Evolutionary conservation across 2,329 filamentous ascomycete species (phyloP).

Genomic region (Dactylellina haptotyla): DNA sequence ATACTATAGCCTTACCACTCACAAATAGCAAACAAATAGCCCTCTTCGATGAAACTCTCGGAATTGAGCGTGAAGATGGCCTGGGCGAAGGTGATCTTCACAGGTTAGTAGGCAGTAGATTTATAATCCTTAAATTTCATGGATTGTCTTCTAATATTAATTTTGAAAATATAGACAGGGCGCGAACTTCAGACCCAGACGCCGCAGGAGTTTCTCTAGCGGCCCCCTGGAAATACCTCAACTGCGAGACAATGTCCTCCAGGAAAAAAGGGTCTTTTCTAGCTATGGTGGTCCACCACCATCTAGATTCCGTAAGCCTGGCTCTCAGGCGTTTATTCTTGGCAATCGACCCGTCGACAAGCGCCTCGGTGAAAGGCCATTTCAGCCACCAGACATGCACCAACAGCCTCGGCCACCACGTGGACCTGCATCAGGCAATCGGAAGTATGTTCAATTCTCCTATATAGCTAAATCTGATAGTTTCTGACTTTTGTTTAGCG

Average conservation of each 20-base stretch:
- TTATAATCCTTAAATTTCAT: background rate
- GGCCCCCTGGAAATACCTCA: too few species aligned
- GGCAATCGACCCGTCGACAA: conserved; percentile 6
- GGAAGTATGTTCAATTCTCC: background rate
- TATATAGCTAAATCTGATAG: background rate
- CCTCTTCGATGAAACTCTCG: conserved; percentile 24
- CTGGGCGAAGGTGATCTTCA: conserved; percentile 41
- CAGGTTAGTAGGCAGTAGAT: conserved; percentile 12
- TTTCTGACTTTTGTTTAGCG: background rate
- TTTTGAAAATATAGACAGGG: conserved; percentile 8
- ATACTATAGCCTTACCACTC: background rate
- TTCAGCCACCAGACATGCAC: background rate
- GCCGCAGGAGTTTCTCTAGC: conserved; percentile 39
- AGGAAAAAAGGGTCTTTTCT: background rate
- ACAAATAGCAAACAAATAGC: background rate
- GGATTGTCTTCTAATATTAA: background rate
- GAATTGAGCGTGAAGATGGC: conserved; percentile 19
- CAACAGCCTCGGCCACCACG: conserved; percentile 13
- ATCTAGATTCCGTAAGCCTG: conserved; percentile 30
- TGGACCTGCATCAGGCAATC: background rate
- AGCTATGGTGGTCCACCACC: conserved; percentile 4
- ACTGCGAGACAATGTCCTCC: background rate
- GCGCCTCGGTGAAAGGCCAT: background rate
- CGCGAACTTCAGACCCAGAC: conserved; percentile 28
- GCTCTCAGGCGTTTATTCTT: background rate